Evolutionary conservation across 2,329 filamentous ascomycete genomes (phyloP).

Genomic region (Scedosporium apiospermum): DNA sequence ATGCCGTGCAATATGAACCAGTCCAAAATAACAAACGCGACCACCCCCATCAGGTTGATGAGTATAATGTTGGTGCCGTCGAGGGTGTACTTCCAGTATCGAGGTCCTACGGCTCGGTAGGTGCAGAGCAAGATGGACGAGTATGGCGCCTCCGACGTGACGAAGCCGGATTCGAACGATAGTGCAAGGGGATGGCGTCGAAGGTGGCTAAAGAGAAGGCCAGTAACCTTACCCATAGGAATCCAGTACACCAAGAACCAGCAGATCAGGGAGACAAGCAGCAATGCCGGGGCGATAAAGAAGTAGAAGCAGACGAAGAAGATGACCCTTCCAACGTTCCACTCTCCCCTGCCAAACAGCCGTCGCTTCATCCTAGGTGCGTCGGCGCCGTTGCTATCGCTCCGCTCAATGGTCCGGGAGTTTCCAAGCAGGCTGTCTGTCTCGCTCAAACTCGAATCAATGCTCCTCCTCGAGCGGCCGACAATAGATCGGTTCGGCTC

Average conservation of each 20-base stretch:
- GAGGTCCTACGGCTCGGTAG: slow-evolving; percentile 84
- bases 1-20: slow-evolving; percentile 68
- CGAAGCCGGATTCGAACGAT: slow-evolving; percentile 81
- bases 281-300: slow-evolving; percentile 74
- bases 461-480: slow-evolving; percentile 75
- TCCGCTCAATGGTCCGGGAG: slow-evolving; percentile 24
- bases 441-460: slow-evolving; percentile 77
- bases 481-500: slow-evolving; percentile 61
- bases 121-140: slow-evolving; percentile 90
- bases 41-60: slow-evolving; percentile 89
- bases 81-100: slow-evolving; percentile 99
- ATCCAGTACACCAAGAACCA: slow-evolving; percentile 98
- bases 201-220: slow-evolving; percentile 83
- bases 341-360: slow-evolving; percentile 88
- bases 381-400: slow-evolving; percentile 23
- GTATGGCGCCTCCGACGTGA: slow-evolving; percentile 60
- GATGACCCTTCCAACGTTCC: slow-evolving; percentile 87
- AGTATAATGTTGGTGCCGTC: slow-evolving; percentile 99
- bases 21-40: slow-evolving; percentile 91
- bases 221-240: slow-evolving; percentile 93
- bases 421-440: slow-evolving; percentile 78
- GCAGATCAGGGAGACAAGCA: slow-evolving; percentile 78
- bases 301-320: slow-evolving; percentile 97
- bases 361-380: slow-evolving; percentile 57
- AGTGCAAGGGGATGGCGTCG: slow-evolving; percentile 85